A percentile compares a stretch with the other conserved stretches of the same genome.
These are phyloP conservation scores for Metschnikowia henanensis DNA, from an alignment of 805 yeast genomes.

Conservation along the genomic window DNA sequence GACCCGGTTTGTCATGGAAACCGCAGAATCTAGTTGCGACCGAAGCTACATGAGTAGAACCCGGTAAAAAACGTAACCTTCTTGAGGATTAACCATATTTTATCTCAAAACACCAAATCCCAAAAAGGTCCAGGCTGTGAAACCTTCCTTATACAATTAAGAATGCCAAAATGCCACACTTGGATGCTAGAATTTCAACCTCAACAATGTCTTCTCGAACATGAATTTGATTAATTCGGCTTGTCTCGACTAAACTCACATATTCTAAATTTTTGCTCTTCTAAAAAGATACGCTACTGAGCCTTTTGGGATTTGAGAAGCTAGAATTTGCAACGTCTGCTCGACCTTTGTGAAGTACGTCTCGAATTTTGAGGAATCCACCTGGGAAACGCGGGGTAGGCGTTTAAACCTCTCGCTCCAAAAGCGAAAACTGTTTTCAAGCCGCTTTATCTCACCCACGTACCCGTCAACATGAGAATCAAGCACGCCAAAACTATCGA, in stretches of 20 bases:
- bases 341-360: not conserved
- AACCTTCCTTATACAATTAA: too few species aligned
- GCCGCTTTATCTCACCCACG: not conserved
- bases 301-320: not conserved
- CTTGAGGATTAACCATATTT: too few species aligned
- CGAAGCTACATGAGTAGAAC: too few species aligned
- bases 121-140: too few species aligned
- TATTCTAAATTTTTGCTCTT: not conserved
- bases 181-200: too few species aligned
- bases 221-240: too few species aligned
- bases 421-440: not conserved
- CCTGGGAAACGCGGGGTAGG: not conserved
- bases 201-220: too few species aligned
- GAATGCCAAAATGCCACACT: too few species aligned
- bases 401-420: slow-evolving; percentile 1
- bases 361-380: not conserved
- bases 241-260: not conserved
- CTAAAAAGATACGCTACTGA: not conserved
- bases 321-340: not conserved
- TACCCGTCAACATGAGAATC: slow-evolving; percentile 1
- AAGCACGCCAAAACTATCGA: slow-evolving; percentile 1
- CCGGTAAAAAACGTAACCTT: too few species aligned
- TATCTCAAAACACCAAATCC: too few species aligned
- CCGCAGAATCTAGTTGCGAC: too few species aligned
- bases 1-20: too few species aligned